Evolutionary conservation across 306 rosid genomes (phyloP), one percentile per base, ranked within the genome.

Genomic region (Sicyos edulis): DNA sequence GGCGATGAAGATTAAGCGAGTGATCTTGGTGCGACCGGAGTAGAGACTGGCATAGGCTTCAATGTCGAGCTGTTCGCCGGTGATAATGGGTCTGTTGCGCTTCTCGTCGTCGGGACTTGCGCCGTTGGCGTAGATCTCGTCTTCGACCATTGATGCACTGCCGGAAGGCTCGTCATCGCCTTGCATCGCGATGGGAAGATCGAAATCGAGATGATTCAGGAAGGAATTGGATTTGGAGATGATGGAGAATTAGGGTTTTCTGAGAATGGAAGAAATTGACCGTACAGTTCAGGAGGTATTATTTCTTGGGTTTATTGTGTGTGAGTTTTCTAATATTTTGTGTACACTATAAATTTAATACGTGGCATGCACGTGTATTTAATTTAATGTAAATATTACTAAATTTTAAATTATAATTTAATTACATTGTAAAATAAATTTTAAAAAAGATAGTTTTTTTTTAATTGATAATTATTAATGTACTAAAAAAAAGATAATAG

Each of bases 31-130:
- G 1, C 96, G 88, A 4, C 97, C 97, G 4, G 87, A 49, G 78
- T 95, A 95, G n/a, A 87, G 95, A 70, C 85, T 78, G 4, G 92
- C 95, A 75, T 87, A 95, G 1, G 97, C 99, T 73, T 95, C 97
- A 77, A 95, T 69, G 78, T 95, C 99, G 60, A 95, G 96, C 57
- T 89, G 97, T 80, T 95, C 99, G 34, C 97, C 96, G 80, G 92
- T 89, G 44, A 89, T 81, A 72, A 91, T 88, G 4, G 96, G 91
- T 2, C 91, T 74, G 75, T 56, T 81, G 17, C 84, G 92, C 55
- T 84, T 81, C 67, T 77, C 86, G 4, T 82, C 91, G 29, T 82
- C 92, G 44, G 83, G 83, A 47, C 45, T 52, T 10, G 78, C 80
- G 26, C 95, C 97, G 85, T 95, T 95, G 62, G 88, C 77, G 82